phyloP scores from a whole-genome alignment of 495 filamentous ascomycete genomes.

The Penicillium canariense region DNA sequence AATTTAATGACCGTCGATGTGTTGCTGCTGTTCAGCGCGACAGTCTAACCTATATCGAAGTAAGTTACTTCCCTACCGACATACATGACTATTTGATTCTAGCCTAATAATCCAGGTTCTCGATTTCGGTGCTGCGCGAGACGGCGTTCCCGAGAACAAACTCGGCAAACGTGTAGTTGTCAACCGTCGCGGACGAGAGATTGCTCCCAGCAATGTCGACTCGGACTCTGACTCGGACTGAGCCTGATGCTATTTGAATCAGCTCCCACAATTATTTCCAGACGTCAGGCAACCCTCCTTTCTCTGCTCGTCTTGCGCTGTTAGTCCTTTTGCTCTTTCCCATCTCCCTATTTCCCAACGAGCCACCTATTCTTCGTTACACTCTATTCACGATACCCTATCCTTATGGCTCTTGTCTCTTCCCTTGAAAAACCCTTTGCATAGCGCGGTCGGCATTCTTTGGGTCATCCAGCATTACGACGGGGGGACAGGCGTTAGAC shows the following conservation, averaged over 20 bases:
- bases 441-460: constrained; percentile 48
- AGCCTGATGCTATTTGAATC: background rate
- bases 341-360: background rate
- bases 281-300: background rate
- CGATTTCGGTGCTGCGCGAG: constrained; percentile 87
- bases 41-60: constrained; percentile 91
- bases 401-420: constrained; percentile 2
- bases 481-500: constrained; percentile 33
- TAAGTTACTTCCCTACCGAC: constrained; percentile 43
- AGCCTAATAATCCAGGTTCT: constrained; percentile 56
- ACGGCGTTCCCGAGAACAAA: constrained; percentile 70
- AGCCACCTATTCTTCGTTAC: background rate
- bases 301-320: background rate
- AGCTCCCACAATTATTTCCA: background rate
- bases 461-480: constrained; percentile 41
- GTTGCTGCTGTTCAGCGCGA: constrained; percentile 96
- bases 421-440: constrained; percentile 29
- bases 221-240: constrained; percentile 46
- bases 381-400: constrained; percentile 4
- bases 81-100: background rate
- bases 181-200: constrained; percentile 54
- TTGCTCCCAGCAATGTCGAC: constrained; percentile 31
- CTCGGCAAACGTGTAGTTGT: constrained; percentile 80
- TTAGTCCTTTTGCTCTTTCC: constrained; percentile 12
- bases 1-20: constrained; percentile 92